Evolutionary conservation across 2,329 filamentous ascomycete genomes (phyloP).

Genomic region (Penicillium polonicum): DNA sequence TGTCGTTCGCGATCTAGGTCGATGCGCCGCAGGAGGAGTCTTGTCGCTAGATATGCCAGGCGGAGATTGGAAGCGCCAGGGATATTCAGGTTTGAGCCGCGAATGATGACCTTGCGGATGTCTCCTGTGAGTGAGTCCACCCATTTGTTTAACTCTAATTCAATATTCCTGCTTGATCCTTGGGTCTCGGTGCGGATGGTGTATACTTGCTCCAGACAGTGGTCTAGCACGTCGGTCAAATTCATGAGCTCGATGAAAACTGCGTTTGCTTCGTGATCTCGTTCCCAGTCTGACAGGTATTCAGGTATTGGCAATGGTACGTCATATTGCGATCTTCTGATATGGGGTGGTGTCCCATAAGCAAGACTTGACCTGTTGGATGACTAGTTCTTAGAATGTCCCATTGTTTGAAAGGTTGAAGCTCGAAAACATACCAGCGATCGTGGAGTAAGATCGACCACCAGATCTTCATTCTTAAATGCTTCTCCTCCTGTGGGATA

Average conservation of each 20-base stretch:
- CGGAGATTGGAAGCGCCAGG: constrained; percentile 54
- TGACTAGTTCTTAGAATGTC: background rate
- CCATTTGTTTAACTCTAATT: constrained; percentile 46
- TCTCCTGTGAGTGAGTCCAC: constrained; percentile 43
- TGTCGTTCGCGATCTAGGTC: constrained; percentile 42
- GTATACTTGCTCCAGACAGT: constrained; percentile 37
- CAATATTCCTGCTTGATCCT: constrained; percentile 29
- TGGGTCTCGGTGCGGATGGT: constrained; percentile 29
- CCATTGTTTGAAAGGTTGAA: background rate
- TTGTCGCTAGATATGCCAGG: constrained; percentile 51
- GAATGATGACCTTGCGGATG: constrained; percentile 43
- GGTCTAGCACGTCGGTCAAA: constrained; percentile 46
- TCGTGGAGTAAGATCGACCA: constrained; percentile 58
- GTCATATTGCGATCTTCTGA: constrained; percentile 49
- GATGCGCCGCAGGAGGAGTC: constrained; percentile 50
- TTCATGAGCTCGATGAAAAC: constrained; percentile 50
- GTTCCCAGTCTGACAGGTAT: constrained; percentile 30
- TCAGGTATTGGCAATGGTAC: constrained; percentile 46
- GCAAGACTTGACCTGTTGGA: constrained; percentile 50
- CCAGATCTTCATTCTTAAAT: constrained; percentile 55
- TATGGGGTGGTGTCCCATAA: constrained; percentile 54
- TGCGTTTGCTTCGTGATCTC: constrained; percentile 30
- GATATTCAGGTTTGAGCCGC: constrained; percentile 43
- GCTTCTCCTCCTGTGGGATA: constrained; percentile 53
- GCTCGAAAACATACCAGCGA: constrained; percentile 47